Evolutionary conservation across 345 rosid species (phyloP).

Genomic region (Ceriops decandra): DNA sequence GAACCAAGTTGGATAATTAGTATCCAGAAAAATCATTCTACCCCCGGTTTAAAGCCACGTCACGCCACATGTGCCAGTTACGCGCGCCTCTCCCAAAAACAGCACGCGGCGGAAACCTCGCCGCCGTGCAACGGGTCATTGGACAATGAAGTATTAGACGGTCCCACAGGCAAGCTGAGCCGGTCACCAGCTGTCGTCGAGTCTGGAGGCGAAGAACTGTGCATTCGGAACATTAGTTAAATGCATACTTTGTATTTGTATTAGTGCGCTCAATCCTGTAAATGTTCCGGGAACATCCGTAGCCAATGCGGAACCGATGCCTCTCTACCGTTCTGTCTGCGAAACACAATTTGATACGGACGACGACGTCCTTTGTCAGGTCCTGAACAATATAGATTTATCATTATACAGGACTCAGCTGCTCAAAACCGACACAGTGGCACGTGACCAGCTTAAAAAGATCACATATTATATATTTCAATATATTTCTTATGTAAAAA

Average conservation of each 20-base stretch:
- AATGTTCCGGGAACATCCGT: conserved; percentile 6
- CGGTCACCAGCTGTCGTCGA: conserved; percentile 32
- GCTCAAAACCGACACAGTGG: conserved; percentile 17
- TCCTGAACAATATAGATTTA: background rate
- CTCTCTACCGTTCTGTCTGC: background rate
- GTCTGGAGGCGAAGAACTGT: conserved; percentile 21
- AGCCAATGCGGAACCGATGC: background rate
- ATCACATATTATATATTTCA: too few species aligned
- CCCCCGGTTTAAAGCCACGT: conserved; percentile 24
- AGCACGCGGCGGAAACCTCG: conserved; percentile 40
- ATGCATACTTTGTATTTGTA: background rate
- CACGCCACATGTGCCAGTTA: conserved; percentile 36
- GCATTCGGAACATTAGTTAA: background rate
- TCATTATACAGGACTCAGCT: background rate
- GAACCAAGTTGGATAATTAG: background rate
- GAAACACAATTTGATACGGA: background rate
- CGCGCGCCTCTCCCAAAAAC: conserved; percentile 36
- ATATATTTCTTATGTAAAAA: too few species aligned
- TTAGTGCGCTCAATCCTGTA: conserved; percentile 16
- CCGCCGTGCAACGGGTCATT: conserved; percentile 39
- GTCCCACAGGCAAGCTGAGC: conserved; percentile 18
- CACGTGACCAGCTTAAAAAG: conserved; percentile 5
- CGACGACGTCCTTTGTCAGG: conserved; percentile 13
- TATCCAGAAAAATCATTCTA: too few species aligned
- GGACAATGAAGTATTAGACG: conserved; percentile 25